Conservation (phyloP, 1,139 yeast genomes). For the Hyphopichia burtonii region DNA sequence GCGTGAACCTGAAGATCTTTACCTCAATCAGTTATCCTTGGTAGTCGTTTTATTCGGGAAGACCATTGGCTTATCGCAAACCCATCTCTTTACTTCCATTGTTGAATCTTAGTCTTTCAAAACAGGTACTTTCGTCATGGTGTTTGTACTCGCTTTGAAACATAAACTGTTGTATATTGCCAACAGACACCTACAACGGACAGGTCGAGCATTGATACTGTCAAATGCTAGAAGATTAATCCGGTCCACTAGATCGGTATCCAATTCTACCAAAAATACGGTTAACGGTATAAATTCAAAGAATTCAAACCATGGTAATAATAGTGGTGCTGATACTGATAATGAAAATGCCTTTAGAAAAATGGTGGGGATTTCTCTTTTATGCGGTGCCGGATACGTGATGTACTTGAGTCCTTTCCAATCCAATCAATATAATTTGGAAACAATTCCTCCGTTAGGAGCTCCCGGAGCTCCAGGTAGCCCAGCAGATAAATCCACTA, state of each 20-base stretch:
- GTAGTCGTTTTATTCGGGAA: too few relatives aligned
- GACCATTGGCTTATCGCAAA: too few relatives aligned
- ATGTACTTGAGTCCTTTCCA: conserved; percentile 35
- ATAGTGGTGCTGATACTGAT: background rate
- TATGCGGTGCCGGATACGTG: background rate
- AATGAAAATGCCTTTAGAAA: background rate
- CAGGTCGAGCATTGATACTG: conserved; percentile 12
- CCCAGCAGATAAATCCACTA: conserved; percentile 5
- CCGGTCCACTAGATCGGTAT: conserved; percentile 9
- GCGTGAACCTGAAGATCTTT: too few relatives aligned
- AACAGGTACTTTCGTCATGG: conserved; percentile 7
- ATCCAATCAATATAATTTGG: conserved; percentile 43
- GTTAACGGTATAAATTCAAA: background rate
- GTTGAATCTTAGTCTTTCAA: too few relatives aligned
- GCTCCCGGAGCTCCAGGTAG: conserved; percentile 7
- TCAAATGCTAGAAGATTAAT: conserved; percentile 10
- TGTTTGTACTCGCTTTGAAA: conserved; percentile 14
- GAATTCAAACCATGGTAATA: background rate
- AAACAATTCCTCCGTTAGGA: conserved; percentile 34
- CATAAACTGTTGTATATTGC: conserved; percentile 15
- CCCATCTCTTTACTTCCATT: too few relatives aligned
- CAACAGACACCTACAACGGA: conserved; percentile 13
- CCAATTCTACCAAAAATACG: conserved; percentile 1
- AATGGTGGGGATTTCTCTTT: background rate
- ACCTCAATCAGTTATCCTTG: too few relatives aligned